phyloP scores from a whole-genome alignment of 2,329 filamentous ascomycete genomes.

The Botrytis hyacinthi region DNA sequence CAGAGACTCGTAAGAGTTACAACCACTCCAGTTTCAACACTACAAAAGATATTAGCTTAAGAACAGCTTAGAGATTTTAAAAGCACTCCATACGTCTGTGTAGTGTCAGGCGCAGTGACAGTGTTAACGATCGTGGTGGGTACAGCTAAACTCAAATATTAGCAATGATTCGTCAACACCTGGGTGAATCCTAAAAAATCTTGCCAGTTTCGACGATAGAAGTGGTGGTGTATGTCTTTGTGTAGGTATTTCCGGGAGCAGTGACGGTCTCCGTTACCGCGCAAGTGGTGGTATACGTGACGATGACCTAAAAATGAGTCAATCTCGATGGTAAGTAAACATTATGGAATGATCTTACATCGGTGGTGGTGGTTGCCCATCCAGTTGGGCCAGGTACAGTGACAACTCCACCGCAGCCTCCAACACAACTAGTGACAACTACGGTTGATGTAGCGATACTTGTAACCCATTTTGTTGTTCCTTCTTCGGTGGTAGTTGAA shows the following conservation, averaged over 20 bases:
- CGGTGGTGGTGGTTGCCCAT: slow-evolving; percentile 18
- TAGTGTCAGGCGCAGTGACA: slow-evolving; percentile 1
- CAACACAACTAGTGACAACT: slow-evolving; percentile 17
- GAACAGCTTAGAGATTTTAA: background rate
- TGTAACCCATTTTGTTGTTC: slow-evolving; percentile 8
- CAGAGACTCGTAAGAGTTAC: slow-evolving; percentile 31
- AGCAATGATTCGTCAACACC: background rate
- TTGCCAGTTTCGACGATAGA: slow-evolving; percentile 40
- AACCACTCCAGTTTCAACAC: slow-evolving; percentile 11
- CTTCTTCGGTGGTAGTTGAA: slow-evolving; percentile 9
- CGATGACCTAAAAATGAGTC: slow-evolving; percentile 13
- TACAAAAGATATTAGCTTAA: background rate
- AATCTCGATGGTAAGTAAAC: background rate
- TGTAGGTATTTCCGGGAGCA: slow-evolving; percentile 40
- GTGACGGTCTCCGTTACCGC: background rate
- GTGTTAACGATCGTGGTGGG: slow-evolving; percentile 25
- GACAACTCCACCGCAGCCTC: slow-evolving; percentile 17
- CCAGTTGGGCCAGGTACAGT: slow-evolving; percentile 20
- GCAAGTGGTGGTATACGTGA: slow-evolving; percentile 22
- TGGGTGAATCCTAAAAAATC: background rate
- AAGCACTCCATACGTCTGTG: background rate
- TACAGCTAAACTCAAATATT: slow-evolving; percentile 18
- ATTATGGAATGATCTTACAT: slow-evolving; percentile 1
- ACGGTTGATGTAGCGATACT: slow-evolving; percentile 11
- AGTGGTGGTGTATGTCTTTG: slow-evolving; percentile 46